Conservation (phyloP, 352 stramenopile species). For the Pelagophyceae sp. region DNA sequence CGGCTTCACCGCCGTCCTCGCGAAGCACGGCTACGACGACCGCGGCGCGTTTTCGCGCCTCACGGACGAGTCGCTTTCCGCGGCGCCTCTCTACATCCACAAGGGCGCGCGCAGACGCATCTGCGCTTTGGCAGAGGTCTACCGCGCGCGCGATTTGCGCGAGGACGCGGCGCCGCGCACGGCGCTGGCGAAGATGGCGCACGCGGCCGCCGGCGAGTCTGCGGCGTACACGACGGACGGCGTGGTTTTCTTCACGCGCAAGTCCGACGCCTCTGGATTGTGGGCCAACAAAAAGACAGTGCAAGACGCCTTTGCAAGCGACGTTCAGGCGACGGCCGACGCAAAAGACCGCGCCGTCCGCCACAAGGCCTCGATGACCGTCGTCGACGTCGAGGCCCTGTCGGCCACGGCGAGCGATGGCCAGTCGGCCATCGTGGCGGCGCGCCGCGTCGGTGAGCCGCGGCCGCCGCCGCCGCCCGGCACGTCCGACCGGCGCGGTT, state of each 20-base stretch:
- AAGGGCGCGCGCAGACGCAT: not conserved
- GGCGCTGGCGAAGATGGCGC: not conserved
- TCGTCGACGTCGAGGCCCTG: too few species aligned
- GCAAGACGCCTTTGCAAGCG: too few species aligned
- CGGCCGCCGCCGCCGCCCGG: too few species aligned
- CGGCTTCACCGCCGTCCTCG: not conserved
- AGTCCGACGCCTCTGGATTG: not conserved
- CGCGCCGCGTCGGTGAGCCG: too few species aligned
- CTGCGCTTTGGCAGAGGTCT: not conserved
- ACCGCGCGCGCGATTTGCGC: not conserved
- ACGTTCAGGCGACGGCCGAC: too few species aligned
- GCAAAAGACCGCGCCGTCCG: too few species aligned
- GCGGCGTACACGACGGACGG: constrained; percentile 1
- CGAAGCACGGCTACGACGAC: not conserved
- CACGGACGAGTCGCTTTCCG: not conserved
- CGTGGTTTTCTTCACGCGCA: not conserved
- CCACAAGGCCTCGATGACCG: too few species aligned
- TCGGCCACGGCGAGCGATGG: too few species aligned
- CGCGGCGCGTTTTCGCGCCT: not conserved
- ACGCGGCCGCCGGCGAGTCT: not conserved
- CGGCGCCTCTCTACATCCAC: not conserved
- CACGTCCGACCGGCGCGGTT: too few species aligned
- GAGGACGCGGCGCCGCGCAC: not conserved
- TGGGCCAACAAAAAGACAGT: not conserved
- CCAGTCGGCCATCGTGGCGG: too few species aligned